These are phyloP conservation scores for Leptodermis oblonga DNA, from an alignment of 257 asterid genomes.

Conservation along the genomic window DNA sequence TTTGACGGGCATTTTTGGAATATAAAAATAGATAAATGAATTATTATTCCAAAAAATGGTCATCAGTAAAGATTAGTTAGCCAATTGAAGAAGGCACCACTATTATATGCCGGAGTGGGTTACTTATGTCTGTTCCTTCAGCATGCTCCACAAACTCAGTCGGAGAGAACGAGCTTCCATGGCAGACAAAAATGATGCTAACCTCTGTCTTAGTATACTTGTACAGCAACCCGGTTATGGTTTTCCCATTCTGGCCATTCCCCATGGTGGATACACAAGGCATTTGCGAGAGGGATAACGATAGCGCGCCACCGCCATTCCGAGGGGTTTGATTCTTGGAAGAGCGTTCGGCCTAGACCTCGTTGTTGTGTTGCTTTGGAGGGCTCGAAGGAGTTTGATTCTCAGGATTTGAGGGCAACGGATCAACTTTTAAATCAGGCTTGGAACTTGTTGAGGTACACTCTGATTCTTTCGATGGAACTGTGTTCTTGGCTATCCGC, in stretches of 20 bases:
- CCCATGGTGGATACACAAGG: constrained; percentile 68
- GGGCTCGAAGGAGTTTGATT: constrained; percentile 6
- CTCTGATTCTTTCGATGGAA: not conserved
- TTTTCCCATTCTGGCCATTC: constrained; percentile 59
- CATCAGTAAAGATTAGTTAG: not conserved
- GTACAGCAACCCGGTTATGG: constrained; percentile 51
- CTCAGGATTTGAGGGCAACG: not conserved
- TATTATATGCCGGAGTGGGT: constrained; percentile 62
- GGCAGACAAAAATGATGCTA: constrained; percentile 62
- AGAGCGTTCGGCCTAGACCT: constrained; percentile 1
- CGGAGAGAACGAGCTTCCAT: constrained; percentile 53
- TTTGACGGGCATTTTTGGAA: too few relatives aligned
- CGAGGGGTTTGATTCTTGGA: constrained; percentile 10
- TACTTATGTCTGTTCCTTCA: constrained; percentile 42
- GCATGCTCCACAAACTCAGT: constrained; percentile 78
- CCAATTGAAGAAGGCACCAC: constrained; percentile 33
- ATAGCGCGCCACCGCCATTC: not conserved
- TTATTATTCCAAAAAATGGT: not conserved
- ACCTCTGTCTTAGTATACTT: constrained; percentile 45
- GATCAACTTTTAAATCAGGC: not conserved
- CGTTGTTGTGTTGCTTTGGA: constrained; percentile 4
- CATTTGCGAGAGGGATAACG: constrained; percentile 24
- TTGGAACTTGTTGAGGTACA: not conserved
- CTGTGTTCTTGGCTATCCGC: not conserved
- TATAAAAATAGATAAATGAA: too few relatives aligned